Percentiles rank a stretch among this genome's conserved stretches.
These are phyloP conservation scores for Trapa bicornis DNA, from an alignment of 345 rosid genomes.

Conservation along the genomic window DNA sequence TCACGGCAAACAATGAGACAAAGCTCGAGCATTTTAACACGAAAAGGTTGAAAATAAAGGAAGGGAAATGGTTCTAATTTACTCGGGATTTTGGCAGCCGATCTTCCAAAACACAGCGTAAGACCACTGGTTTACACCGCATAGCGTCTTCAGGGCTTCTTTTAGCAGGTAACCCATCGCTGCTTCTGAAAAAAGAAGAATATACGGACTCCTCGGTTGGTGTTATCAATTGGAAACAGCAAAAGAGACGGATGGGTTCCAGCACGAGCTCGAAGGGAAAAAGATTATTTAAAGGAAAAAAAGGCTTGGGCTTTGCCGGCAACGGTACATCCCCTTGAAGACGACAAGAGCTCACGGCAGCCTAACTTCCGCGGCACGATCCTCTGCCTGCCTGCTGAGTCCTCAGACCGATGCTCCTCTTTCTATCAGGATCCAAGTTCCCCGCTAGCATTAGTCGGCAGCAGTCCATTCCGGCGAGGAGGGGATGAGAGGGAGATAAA, in stretches of 20 bases:
- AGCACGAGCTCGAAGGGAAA: background rate
- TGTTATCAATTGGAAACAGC: too few relatives aligned
- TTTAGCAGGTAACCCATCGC: slow-evolving; percentile 63
- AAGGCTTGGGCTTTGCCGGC: slow-evolving; percentile 5
- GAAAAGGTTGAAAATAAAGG: background rate
- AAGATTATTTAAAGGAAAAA: background rate
- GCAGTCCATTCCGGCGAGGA: slow-evolving; percentile 22
- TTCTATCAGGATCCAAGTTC: slow-evolving; percentile 42
- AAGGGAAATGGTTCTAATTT: slow-evolving; percentile 5
- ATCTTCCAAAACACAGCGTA: slow-evolving; percentile 96
- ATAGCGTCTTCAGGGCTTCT: slow-evolving; percentile 72
- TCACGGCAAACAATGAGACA: background rate
- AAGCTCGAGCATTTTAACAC: background rate
- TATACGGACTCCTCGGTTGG: background rate
- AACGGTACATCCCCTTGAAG: slow-evolving; percentile 2
- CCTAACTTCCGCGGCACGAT: slow-evolving; percentile 47
- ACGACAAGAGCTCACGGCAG: background rate
- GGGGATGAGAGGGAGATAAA: background rate
- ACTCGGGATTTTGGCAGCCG: slow-evolving; percentile 87
- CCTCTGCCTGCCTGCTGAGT: slow-evolving; percentile 43
- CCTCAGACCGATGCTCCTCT: slow-evolving; percentile 36
- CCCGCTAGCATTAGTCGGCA: slow-evolving; percentile 20
- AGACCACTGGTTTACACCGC: slow-evolving; percentile 63
- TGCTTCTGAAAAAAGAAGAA: background rate
- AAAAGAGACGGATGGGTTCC: too few relatives aligned